Evolutionary conservation across 129 eudicot species (phyloP).

Genomic region (Helianthus annuus): HanXRQr2.0-SUNRISE NC_035440.2:6329119-6329618

Average conservation of each 20-base stretch:
- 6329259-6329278: not conserved
- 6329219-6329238: not conserved
- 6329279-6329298: not conserved
- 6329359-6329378: conserved; percentile 2
- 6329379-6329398: not conserved
- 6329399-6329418: not conserved
- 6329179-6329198: too few relatives aligned
- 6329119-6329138: too few relatives aligned
- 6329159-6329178: too few relatives aligned
- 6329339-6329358: not conserved
- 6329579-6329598: not conserved
- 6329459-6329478: not conserved
- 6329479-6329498: not conserved
- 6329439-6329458: conserved; percentile 3
- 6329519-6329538: not conserved
- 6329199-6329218: too few relatives aligned
- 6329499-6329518: not conserved
- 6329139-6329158: too few relatives aligned
- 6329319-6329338: not conserved
- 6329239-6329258: not conserved
- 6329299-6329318: not conserved
- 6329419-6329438: conserved; percentile 1
- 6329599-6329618: not conserved
- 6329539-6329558: not conserved
- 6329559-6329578: not conserved